Evolutionary conservation across 2,329 filamentous ascomycete genomes (phyloP).

Genomic region (Atkinsonella hypoxylon): DNA sequence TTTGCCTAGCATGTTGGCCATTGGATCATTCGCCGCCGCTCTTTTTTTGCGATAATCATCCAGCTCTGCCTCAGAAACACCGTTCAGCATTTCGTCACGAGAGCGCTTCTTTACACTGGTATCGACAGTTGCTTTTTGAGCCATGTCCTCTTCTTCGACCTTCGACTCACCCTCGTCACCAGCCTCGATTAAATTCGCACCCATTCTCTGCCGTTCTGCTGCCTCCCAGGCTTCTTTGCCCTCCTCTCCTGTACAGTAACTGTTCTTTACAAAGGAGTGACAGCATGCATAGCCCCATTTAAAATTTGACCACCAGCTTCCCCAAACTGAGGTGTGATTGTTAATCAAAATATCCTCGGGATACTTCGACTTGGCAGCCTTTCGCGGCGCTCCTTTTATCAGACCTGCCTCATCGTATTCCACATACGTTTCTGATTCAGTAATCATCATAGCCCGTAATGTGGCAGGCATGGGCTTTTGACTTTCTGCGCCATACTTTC

Average conservation of each 20-base stretch:
- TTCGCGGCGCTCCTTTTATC: conserved; percentile 77
- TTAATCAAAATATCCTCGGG: conserved; percentile 75
- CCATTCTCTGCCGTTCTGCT: conserved; percentile 49
- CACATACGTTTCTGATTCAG: conserved; percentile 75
- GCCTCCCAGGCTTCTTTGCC: conserved; percentile 73
- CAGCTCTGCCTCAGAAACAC: conserved; percentile 71
- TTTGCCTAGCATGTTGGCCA: conserved; percentile 69
- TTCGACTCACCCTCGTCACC: conserved; percentile 17
- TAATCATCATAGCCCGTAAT: conserved; percentile 54
- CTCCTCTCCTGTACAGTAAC: conserved; percentile 89
- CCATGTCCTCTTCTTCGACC: conserved; percentile 14
- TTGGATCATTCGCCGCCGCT: conserved; percentile 67
- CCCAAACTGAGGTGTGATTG: conserved; percentile 90
- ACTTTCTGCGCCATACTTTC: conserved; percentile 70
- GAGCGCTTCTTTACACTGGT: conserved; percentile 53
- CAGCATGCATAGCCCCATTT: conserved; percentile 95
- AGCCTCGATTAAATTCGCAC: conserved; percentile 28
- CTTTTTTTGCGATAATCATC: conserved; percentile 74
- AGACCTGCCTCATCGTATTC: conserved; percentile 88
- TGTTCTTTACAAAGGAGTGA: conserved; percentile 88
- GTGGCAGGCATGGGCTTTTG: conserved; percentile 43
- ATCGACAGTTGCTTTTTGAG: conserved; percentile 20
- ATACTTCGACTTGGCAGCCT: conserved; percentile 78
- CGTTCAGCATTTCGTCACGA: conserved; percentile 65
- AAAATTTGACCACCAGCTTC: conserved; percentile 94